Conservation (phyloP, 192 early-diverging fungal species). For the Coemansia sp. region DNA sequence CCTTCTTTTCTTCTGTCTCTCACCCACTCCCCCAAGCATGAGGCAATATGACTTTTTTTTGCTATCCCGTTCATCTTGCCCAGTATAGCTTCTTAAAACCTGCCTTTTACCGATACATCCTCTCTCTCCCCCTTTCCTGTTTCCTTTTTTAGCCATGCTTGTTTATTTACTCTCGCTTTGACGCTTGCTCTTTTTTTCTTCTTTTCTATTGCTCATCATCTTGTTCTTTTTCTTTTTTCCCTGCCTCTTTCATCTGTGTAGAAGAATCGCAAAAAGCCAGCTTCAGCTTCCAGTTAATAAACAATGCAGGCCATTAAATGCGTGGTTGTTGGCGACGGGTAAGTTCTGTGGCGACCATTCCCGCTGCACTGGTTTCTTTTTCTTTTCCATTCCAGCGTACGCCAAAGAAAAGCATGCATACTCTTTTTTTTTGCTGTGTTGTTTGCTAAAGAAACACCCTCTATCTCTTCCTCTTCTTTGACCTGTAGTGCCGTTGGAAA, state of each 20-base stretch:
- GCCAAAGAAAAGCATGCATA: neutral
- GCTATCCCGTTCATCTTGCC: too few relatives aligned
- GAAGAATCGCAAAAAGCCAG: conserved; percentile 14
- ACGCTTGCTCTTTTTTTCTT: conserved; percentile 54
- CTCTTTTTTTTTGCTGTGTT: neutral
- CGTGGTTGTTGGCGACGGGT: conserved; percentile 86
- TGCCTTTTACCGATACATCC: neutral
- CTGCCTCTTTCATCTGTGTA: conserved; percentile 5
- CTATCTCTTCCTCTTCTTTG: neutral
- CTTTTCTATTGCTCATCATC: conserved; percentile 24
- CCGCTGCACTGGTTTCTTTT: neutral
- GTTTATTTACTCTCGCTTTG: conserved; percentile 46
- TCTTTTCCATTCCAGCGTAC: neutral
- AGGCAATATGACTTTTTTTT: too few relatives aligned
- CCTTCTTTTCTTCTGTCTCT: neutral
- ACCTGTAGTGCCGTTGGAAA: conserved; percentile 82
- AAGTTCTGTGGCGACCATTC: conserved; percentile 27
- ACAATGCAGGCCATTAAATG: conserved; percentile 87
- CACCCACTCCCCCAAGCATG: neutral
- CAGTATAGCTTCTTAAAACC: neutral
- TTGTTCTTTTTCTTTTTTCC: conserved; percentile 4
- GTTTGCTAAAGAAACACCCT: neutral
- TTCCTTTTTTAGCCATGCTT: conserved; percentile 12
- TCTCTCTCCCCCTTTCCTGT: conserved; percentile 3
- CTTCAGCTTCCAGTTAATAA: conserved; percentile 7